Base-by-base conservation (phyloP, 306 rosid genomes). In the Rosa rugosa region DNA sequence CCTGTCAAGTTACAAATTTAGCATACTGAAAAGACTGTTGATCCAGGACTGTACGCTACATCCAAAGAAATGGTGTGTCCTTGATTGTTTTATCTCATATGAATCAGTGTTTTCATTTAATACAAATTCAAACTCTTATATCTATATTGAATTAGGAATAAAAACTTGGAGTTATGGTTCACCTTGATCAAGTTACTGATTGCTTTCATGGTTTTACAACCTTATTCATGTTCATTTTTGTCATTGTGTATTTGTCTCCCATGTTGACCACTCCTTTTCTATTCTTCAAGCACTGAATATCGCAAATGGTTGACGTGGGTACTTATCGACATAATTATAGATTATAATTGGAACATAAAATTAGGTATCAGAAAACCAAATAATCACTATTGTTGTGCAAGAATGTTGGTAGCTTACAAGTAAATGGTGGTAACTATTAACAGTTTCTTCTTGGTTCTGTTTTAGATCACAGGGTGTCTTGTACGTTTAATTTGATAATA, bases 271-370 rank as follows among this genome's bases (percentile, higher is more conserved):
- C 4, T 42, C 17, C 22, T 68, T 42, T n/a, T 20, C 53, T 69
- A 11, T n/a, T 23, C 54, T 23, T 44, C 25, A 23, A 69, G 73
- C 23, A 69, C 34, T 68, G 53, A 42, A 68, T 13, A 56, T 41
- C 1, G 47, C 44, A 66, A 16, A 65, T 65, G 20, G 11, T 65
- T 65, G 46, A 66, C 50, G 22, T 69, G 0, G 40, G 54, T 69
- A 23, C 31, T 42, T 45, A 11, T 23, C 5, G 49, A 8, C 11
- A 0, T 13, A 44, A 9, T 22, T 69, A 27, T 68, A n/a, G 31
- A 69, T 69, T 69, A 23, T 45, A n/a, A 20, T 68, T 67, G 73
- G 34, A 69, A 18, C 34, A 69, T 69, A 10, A 42, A 23, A 68
- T 40, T 40, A 42, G 16, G 53, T 41, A 41, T 42, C 11, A 8